Conservation (phyloP, 2,329 filamentous ascomycete species). For the Aureobasidium melanogenum region DNA sequence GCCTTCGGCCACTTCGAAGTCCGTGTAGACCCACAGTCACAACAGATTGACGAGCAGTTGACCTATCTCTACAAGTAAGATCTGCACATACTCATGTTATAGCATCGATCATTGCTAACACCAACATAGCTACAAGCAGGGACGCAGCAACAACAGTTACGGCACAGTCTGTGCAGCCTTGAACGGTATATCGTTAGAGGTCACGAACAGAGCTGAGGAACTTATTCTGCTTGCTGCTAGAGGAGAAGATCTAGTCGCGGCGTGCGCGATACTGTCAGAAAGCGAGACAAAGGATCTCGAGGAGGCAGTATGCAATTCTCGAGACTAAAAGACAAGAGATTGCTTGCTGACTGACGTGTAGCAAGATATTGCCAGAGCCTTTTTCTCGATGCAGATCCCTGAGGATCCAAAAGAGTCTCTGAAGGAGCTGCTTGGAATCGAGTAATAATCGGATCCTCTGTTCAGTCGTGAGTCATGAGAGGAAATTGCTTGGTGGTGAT, state of each 20-base stretch:
- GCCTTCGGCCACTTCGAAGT: constrained; percentile 66
- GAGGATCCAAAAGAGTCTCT: neutral
- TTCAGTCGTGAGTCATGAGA: neutral
- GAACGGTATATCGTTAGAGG: constrained; percentile 66
- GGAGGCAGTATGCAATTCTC: constrained; percentile 45
- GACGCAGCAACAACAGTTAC: constrained; percentile 71
- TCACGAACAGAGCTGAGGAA: constrained; percentile 68
- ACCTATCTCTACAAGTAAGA: constrained; percentile 62
- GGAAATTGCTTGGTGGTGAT: neutral
- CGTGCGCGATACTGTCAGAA: constrained; percentile 58
- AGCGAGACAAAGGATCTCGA: constrained; percentile 59
- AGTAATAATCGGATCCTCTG: neutral
- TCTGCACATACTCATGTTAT: neutral
- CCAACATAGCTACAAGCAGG: constrained; percentile 29
- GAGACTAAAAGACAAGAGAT: neutral
- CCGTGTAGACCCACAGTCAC: constrained; percentile 45
- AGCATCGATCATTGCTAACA: neutral
- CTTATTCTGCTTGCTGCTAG: constrained; percentile 59
- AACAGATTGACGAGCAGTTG: constrained; percentile 51
- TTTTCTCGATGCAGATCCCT: neutral
- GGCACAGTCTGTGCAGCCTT: constrained; percentile 76
- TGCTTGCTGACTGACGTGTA: neutral
- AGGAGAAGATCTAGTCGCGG: constrained; percentile 67
- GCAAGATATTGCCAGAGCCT: neutral
- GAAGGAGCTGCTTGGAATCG: neutral